phyloP scores from a whole-genome alignment of 306 rosid genomes.

The Begonia masoniana region DNA sequence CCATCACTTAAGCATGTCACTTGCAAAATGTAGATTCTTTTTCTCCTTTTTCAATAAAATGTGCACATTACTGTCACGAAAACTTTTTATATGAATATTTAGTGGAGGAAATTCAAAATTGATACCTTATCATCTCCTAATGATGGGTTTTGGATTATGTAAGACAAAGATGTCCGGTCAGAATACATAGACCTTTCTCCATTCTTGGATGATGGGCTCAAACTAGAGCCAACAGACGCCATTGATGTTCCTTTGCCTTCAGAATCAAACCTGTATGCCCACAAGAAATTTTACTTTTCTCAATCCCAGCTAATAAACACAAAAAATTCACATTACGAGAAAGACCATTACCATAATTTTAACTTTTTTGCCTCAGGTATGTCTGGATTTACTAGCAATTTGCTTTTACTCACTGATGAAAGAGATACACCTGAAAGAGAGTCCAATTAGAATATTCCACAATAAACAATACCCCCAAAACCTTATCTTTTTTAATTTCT shows the following conservation, averaged over 20 bases:
- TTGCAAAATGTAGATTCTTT: too few relatives aligned
- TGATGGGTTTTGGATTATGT: conserved; percentile 40
- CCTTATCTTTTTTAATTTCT: neutral
- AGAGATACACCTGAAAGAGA: conserved; percentile 61
- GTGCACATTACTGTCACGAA: too few relatives aligned
- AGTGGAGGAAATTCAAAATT: neutral
- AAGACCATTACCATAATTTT: conserved; percentile 48
- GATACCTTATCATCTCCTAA: conserved; percentile 77
- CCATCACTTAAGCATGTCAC: too few relatives aligned
- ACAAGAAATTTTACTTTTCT: neutral
- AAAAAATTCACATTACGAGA: neutral
- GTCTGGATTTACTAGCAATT: conserved; percentile 50
- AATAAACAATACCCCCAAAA: neutral
- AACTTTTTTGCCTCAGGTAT: conserved; percentile 58
- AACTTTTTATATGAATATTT: neutral
- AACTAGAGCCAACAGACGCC: conserved; percentile 49
- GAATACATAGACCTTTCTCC: conserved; percentile 59
- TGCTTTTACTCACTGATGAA: conserved; percentile 60
- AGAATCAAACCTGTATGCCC: conserved; percentile 54
- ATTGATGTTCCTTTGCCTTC: conserved; percentile 68
- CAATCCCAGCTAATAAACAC: neutral
- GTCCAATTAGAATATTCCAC: too few relatives aligned
- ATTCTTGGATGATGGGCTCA: conserved; percentile 31
- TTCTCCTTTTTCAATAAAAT: too few relatives aligned
- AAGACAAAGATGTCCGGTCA: conserved; percentile 48